Evolutionary conservation across 352 stramenopile genomes (phyloP), one percentile per base, ranked within the genome.

Genomic region (Thraustotheca clavata): DNA sequence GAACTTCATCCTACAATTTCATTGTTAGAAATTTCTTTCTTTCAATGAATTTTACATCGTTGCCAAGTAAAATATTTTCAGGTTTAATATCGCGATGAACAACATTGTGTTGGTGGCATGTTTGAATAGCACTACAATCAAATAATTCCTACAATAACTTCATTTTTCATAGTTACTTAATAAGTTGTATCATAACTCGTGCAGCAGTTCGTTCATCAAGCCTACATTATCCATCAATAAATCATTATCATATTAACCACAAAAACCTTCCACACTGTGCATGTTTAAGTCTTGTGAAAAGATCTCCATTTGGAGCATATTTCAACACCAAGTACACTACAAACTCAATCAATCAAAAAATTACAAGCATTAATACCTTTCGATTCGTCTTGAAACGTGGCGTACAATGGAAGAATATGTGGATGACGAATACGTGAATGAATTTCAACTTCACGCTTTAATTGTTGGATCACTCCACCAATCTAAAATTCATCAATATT

Each of bases 1-100:
- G 98, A 33, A 99, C 91, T 67, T 98, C 94, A 41, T 90, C 87
- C 73, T 87, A 48, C 8, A 22, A 32, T 33, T 35, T 16, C 33
- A 20, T 62, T 11, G 47, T 33, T 4, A 20, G 61, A 7, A 6
- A 33, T n/a, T 52, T 8, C 5, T 18, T n/a, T 2, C 24, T 27
- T 33, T 14, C 43, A 55, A n/a, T 11, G 3, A 5, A 14, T 9
- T 27, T 39, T 62, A 87, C 78, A 36, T 88, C 77, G 2, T 86
- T 71, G 22, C 80, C 85, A 22, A 94, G 68, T 43, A 98, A 75
- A 49, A 98, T 73, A 65, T 98, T 98, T 60, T 98, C 94, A 1
- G 94, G 94, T 70, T 98, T 98, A 54, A 98, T 98, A 61, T 98
- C 94, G 14, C 94, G 77, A 60, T 98, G 94, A 47, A 98, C 88